A percentile compares a stretch with the other conserved stretches of the same genome.
Conservation (phyloP, 257 asterid genomes). For the Ballota nigra region DNA sequence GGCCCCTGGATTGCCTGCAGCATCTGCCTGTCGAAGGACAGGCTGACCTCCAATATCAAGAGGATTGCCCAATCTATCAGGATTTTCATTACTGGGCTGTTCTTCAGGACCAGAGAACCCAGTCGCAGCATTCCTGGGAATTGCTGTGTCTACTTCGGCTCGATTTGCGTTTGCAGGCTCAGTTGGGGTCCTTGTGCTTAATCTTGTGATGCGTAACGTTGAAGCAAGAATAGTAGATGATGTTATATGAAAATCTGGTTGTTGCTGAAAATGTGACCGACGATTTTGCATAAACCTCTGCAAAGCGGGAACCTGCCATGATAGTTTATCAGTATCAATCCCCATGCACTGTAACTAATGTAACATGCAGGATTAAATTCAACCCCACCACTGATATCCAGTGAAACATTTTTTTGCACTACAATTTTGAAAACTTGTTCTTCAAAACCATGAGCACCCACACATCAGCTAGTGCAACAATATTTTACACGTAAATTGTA, state of each 20-base stretch:
- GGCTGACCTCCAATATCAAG: slow-evolving; percentile 58
- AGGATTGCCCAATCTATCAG: slow-evolving; percentile 59
- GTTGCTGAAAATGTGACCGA: slow-evolving; percentile 84
- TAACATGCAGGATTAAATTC: slow-evolving; percentile 3
- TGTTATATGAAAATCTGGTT: slow-evolving; percentile 90
- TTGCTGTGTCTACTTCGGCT: slow-evolving; percentile 41
- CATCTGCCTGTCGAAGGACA: slow-evolving; percentile 58
- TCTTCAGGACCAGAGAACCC: slow-evolving; percentile 48
- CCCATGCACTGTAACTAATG: background rate
- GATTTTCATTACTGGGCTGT: slow-evolving; percentile 40
- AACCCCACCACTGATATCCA: background rate
- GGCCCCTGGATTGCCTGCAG: slow-evolving; percentile 63
- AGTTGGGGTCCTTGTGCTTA: slow-evolving; percentile 65
- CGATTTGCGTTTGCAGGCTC: slow-evolving; percentile 50
- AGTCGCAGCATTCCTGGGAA: slow-evolving; percentile 36
- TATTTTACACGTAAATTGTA: too few species aligned
- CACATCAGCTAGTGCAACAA: too few species aligned
- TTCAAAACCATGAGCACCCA: background rate
- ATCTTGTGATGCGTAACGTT: slow-evolving; percentile 82
- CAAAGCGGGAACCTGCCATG: slow-evolving; percentile 86
- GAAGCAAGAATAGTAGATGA: slow-evolving; percentile 95
- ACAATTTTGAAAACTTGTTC: background rate
- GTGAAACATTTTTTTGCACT: background rate
- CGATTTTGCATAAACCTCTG: slow-evolving; percentile 93
- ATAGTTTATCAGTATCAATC: slow-evolving; percentile 16